These are phyloP conservation scores for Trypanosoma mega DNA, from an alignment of 208 protist species.

Conservation along the genomic window DNA sequence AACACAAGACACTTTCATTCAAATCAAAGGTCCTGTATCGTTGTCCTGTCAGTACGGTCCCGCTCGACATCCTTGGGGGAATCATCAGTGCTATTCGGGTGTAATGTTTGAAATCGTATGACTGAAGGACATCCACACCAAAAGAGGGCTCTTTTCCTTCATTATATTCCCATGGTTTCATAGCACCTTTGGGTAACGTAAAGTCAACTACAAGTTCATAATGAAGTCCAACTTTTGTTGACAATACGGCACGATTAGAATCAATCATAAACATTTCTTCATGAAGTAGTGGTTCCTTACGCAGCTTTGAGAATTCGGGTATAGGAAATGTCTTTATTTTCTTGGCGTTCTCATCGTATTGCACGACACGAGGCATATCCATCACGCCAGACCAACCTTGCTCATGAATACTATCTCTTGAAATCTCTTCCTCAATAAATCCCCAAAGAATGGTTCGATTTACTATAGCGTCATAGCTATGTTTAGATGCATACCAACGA, in stretches of 20 bases:
- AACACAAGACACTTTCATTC: too few species aligned
- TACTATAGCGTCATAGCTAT: slow-evolving; percentile 49
- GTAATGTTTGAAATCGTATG: background rate
- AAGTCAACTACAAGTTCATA: slow-evolving; percentile 20
- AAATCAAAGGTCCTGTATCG: background rate
- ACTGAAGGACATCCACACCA: background rate
- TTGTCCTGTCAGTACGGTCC: background rate
- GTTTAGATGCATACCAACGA: slow-evolving; percentile 46
- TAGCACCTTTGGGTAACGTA: background rate
- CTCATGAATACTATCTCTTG: slow-evolving; percentile 24
- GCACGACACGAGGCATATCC: slow-evolving; percentile 39
- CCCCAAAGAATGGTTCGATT: slow-evolving; percentile 48
- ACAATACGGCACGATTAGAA: too few species aligned
- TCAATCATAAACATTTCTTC: too few species aligned
- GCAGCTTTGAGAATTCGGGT: slow-evolving; percentile 36
- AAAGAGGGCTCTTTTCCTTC: too few species aligned
- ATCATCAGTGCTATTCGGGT: background rate
- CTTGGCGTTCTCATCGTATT: slow-evolving; percentile 39
- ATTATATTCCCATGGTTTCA: too few species aligned
- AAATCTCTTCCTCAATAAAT: slow-evolving; percentile 44
- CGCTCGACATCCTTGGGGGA: background rate
- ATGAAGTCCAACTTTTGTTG: too few species aligned
- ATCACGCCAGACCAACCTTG: slow-evolving; percentile 54
- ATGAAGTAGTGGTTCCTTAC: too few species aligned
- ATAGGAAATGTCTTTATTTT: slow-evolving; percentile 40